These are phyloP conservation scores for Beauveria asiatica DNA, from an alignment of 2,329 filamentous ascomycete species.

Conservation along the genomic window DNA sequence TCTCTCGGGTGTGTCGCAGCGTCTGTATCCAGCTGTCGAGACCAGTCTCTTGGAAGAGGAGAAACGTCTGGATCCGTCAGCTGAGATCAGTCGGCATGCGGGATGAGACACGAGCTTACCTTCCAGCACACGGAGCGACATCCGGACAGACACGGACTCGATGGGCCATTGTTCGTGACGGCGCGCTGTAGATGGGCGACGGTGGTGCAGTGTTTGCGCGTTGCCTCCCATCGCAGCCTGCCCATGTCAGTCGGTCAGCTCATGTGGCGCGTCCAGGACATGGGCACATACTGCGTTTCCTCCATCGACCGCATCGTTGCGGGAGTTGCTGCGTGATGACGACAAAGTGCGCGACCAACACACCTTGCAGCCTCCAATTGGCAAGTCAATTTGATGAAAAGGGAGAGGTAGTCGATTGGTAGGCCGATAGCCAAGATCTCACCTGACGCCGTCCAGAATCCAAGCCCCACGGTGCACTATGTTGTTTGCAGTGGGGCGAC, in stretches of 20 bases:
- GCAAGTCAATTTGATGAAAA: not conserved
- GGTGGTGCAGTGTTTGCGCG: constrained; percentile 48
- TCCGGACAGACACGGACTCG: constrained; percentile 59
- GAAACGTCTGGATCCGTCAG: constrained; percentile 53
- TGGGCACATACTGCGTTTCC: constrained; percentile 27
- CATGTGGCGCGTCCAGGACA: constrained; percentile 1
- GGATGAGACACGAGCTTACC: constrained; percentile 32
- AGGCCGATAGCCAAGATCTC: not conserved
- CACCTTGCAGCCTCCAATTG: not conserved
- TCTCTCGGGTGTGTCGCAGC: constrained; percentile 58
- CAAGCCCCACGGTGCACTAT: constrained; percentile 1
- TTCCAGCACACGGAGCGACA: constrained; percentile 91
- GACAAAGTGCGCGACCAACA: not conserved
- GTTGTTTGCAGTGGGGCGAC: constrained; percentile 2
- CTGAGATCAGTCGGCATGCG: not conserved
- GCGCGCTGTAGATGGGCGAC: constrained; percentile 55
- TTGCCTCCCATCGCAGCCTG: constrained; percentile 61
- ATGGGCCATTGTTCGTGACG: constrained; percentile 50
- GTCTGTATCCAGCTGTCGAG: constrained; percentile 59
- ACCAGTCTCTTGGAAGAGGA: constrained; percentile 64
- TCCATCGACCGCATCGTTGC: constrained; percentile 28
- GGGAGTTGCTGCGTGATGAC: not conserved
- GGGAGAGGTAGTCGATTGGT: not conserved
- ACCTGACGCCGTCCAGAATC: constrained; percentile 3
- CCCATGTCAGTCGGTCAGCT: constrained; percentile 16